Percentiles rank a stretch among this genome's conserved stretches.
Conservation (phyloP, 768 basidiomycete genomes). For the Macrolepiota fuliginosa region DNA sequence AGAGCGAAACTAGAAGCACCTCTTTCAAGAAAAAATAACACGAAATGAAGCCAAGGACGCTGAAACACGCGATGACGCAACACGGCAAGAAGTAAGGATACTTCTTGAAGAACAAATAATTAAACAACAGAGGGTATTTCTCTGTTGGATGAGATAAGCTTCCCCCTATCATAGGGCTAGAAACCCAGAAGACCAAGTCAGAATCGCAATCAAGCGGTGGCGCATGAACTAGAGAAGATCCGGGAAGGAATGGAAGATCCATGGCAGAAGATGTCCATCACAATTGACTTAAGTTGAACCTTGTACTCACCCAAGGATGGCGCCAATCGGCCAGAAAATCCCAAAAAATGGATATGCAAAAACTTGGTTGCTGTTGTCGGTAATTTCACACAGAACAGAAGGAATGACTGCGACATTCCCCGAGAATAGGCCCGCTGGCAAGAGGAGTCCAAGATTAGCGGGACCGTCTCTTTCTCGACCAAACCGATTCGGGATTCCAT, state of each 20-base stretch:
- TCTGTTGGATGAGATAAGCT: conserved; percentile 51
- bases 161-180: conserved; percentile 59
- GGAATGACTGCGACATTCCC: conserved; percentile 64
- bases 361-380: conserved; percentile 56
- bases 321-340: conserved; percentile 55
- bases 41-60: conserved; percentile 35
- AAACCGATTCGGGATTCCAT: not conserved
- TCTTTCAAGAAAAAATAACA: conserved; percentile 51
- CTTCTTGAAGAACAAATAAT: conserved; percentile 37
- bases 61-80: conserved; percentile 38
- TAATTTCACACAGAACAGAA: conserved; percentile 58
- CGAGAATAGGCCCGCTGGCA: conserved; percentile 52
- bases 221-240: not conserved
- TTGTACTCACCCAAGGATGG: conserved; percentile 48
- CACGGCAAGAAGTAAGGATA: conserved; percentile 66
- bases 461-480: not conserved
- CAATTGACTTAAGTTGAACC: not conserved
- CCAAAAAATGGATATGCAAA: conserved; percentile 55
- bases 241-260: not conserved
- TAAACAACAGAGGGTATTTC: conserved; percentile 43
- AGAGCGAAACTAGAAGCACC: conserved; percentile 29
- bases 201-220: not conserved
- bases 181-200: not conserved
- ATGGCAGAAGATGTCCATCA: conserved; percentile 7
- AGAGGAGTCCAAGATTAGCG: conserved; percentile 6